These are phyloP conservation scores for Silene conica DNA, from an alignment of 148 eudicot species.

Conservation along the genomic window DNA sequence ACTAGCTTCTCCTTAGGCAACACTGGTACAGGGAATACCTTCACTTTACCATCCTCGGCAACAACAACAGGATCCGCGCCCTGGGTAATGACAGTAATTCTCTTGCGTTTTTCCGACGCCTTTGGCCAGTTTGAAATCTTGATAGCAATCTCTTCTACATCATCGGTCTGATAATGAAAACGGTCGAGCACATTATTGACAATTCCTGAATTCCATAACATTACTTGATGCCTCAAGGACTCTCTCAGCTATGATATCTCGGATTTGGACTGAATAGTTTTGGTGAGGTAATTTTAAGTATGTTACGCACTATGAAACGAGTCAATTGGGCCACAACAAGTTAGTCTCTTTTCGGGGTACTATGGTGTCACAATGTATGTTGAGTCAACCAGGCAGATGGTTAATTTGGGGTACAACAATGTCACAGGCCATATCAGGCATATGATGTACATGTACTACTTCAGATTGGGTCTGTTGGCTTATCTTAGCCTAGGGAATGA, in stretches of 20 bases:
- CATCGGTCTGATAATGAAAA: constrained; percentile 59
- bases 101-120: constrained; percentile 82
- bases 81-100: constrained; percentile 91
- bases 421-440: no score
- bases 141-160: constrained; percentile 86
- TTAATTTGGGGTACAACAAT: no score
- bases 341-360: neutral
- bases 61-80: constrained; percentile 95
- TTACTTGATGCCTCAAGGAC: neutral
- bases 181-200: neutral
- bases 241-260: neutral
- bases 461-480: no score
- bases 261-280: neutral
- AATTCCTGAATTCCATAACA: neutral
- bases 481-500: no score
- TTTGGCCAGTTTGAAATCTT: constrained; percentile 81
- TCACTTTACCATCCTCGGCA: constrained; percentile 87
- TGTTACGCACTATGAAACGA: no score
- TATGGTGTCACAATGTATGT: neutral
- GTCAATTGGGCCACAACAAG: no score
- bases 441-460: no score
- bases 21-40: constrained; percentile 51
- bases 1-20: constrained; percentile 88
- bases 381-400: no score
- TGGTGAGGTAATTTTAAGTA: neutral